Evolutionary conservation across 2,329 filamentous ascomycete species (phyloP), one percentile per base, ranked within the genome.

Genomic region (Hypoxylon sp.): DNA sequence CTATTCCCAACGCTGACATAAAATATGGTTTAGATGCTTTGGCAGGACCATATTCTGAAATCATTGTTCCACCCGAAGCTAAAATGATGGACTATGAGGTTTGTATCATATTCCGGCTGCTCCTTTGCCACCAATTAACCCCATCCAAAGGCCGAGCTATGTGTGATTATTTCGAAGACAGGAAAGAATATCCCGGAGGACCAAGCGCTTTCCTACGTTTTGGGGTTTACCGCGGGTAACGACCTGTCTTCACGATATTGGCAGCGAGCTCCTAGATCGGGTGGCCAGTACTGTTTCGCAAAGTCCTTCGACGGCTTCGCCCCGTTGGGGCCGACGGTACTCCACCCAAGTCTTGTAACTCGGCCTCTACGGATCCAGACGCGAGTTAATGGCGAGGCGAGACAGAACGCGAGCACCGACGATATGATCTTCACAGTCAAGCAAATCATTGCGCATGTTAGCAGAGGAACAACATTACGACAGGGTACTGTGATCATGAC

Each of bases 51-150:
- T 27, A 48, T n/a, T 65, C 56, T 11, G 55, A 65, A 25, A 42
- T 65, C 20, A 22, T 49, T 17, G 62, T 65, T 22, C 62, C 62
- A 3, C 7, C 40, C 11, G 42, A 49, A 17, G 62, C 56, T 5
- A 51, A 56, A 46, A 48, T 65, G 25, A 60, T 65, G 50, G 62
- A 65, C 30, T 65, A 65, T 13, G 62, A 65, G 56, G 62, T 65
- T 27, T 7, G 62, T 50, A 13, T 8, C 22, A 6, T 6, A 40
- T 20, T 7, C 13, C 3, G 7, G 10, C 31, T 22, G 10, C 6
- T 17, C 17, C 10, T 8, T 14, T 6, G 22, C 46, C 17, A n/a
- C 25, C 51, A 51, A 50, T 25, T 31, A 31, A 2, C 40, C 6
- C 2, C 17, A 7, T 2, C 35, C 4, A 6, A 20, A 65, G 62